Conservation (phyloP, 768 basidiomycete genomes). For the Suillus cothurnatus region DNA sequence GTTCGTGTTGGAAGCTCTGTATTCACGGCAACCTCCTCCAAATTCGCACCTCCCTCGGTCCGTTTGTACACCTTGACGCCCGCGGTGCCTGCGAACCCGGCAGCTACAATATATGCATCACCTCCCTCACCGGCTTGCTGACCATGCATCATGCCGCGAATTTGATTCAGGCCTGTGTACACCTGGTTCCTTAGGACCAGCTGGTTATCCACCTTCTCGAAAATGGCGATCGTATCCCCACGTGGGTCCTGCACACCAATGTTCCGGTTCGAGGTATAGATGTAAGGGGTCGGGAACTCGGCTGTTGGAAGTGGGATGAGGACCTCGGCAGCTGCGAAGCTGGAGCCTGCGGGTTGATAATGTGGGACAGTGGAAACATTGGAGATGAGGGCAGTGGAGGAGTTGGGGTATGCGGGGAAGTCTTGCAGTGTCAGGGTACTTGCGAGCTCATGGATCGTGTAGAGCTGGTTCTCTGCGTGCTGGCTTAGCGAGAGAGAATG, state of each 20-base stretch:
- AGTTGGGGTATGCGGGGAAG: slow-evolving; percentile 47
- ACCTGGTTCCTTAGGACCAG: slow-evolving; percentile 53
- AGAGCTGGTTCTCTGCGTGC: slow-evolving; percentile 48
- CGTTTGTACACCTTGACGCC: slow-evolving; percentile 62
- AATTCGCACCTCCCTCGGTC: slow-evolving; percentile 51
- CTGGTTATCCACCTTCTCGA: slow-evolving; percentile 42
- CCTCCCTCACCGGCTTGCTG: slow-evolving; percentile 40
- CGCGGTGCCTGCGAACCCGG: slow-evolving; percentile 51
- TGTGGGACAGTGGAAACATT: slow-evolving; percentile 51
- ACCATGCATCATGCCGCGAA: slow-evolving; percentile 68
- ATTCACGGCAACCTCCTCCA: slow-evolving; percentile 56
- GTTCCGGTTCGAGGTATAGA: slow-evolving; percentile 74
- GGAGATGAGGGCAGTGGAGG: slow-evolving; percentile 52
- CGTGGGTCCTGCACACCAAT: slow-evolving; percentile 49
- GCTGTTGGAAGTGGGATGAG: slow-evolving; percentile 53
- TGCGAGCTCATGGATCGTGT: slow-evolving; percentile 56
- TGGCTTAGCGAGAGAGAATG: slow-evolving; percentile 2
- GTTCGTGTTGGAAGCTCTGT: slow-evolving; percentile 52
- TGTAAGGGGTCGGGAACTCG: slow-evolving; percentile 52
- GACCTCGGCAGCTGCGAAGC: slow-evolving; percentile 61
- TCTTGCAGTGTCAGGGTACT: slow-evolving; percentile 60
- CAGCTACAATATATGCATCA: slow-evolving; percentile 57
- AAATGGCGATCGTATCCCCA: slow-evolving; percentile 68
- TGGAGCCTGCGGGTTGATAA: slow-evolving; percentile 38
- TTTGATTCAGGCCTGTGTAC: slow-evolving; percentile 63